Conservation (phyloP, 2,329 filamentous ascomycete genomes). For the Botrytis hyacinthi region DNA sequence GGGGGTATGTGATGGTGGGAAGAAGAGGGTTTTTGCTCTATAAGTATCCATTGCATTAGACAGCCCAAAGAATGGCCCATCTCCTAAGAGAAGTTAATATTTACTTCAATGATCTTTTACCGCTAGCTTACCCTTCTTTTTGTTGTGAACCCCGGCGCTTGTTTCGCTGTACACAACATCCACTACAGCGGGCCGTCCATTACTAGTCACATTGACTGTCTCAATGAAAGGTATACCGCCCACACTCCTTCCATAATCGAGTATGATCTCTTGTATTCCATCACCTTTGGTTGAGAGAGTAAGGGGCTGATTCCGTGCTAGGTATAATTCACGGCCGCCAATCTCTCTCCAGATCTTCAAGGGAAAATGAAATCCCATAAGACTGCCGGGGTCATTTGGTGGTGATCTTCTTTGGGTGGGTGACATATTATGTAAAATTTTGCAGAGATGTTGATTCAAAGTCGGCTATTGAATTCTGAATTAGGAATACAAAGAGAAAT, state of each 20-base stretch:
- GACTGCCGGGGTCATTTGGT: conserved; percentile 1
- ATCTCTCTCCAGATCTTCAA: conserved; percentile 12
- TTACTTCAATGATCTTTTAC: background rate
- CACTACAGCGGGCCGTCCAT: conserved; percentile 23
- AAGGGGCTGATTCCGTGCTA: background rate
- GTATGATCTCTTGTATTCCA: conserved; percentile 25
- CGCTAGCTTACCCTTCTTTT: conserved; percentile 22
- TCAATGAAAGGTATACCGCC: conserved; percentile 30
- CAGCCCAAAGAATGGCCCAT: conserved; percentile 32
- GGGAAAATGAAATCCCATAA: conserved; percentile 3
- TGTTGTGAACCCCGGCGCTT: conserved; percentile 24
- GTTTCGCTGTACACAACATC: conserved; percentile 33
- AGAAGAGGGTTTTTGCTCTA: conserved; percentile 23
- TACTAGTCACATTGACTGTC: conserved; percentile 21
- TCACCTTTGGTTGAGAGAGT: conserved; percentile 18
- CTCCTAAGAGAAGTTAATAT: conserved; percentile 25
- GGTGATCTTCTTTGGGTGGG: conserved; percentile 1
- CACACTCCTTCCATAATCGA: conserved; percentile 29
- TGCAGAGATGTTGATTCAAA: background rate
- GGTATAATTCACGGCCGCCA: background rate
- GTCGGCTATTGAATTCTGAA: background rate
- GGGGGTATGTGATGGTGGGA: conserved; percentile 22
- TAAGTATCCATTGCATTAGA: conserved; percentile 35
- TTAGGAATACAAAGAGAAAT: background rate
- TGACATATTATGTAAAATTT: background rate